phyloP scores from a whole-genome alignment of 2,329 filamentous ascomycete genomes.

The Colletotrichum plurivorum region DNA sequence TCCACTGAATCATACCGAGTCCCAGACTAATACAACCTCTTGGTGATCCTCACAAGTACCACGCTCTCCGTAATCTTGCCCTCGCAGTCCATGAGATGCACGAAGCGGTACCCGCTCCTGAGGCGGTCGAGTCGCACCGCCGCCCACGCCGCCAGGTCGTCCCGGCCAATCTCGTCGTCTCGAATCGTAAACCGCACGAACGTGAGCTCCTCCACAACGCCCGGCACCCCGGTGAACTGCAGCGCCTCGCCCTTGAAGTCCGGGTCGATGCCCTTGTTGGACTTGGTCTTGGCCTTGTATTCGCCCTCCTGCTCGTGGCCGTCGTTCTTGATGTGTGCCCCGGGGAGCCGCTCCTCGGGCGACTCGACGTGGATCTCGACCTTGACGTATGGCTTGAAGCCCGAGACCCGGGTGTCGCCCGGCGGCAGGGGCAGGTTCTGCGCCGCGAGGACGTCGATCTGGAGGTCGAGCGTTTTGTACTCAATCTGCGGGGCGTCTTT shows the following conservation, averaged over 20 bases:
- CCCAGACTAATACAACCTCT: conserved; percentile 58
- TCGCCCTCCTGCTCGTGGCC: conserved; percentile 58
- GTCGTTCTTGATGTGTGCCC: conserved; percentile 55
- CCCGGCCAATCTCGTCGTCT: conserved; percentile 85
- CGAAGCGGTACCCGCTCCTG: conserved; percentile 80
- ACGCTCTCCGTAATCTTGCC: conserved; percentile 77
- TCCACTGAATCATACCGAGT: neutral
- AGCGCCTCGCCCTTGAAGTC: conserved; percentile 74
- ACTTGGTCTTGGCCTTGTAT: conserved; percentile 72
- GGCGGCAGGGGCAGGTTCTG: conserved; percentile 80
- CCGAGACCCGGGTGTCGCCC: conserved; percentile 62
- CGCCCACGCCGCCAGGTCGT: conserved; percentile 88
- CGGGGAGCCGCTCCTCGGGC: conserved; percentile 58
- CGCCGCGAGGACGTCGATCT: conserved; percentile 81
- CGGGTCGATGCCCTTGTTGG: conserved; percentile 70
- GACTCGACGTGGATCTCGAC: conserved; percentile 87
- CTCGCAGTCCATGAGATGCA: conserved; percentile 80
- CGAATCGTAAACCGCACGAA: conserved; percentile 89
- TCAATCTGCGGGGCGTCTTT: conserved; percentile 49
- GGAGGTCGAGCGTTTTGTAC: conserved; percentile 76
- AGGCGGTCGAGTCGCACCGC: conserved; percentile 89
- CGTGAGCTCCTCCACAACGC: conserved; percentile 77
- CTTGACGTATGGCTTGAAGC: conserved; percentile 86
- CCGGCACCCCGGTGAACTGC: conserved; percentile 67
- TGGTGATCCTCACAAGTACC: conserved; percentile 81